Base-by-base conservation (phyloP, 2,329 filamentous ascomycete species). In the Aureobasidium vineae region DNA sequence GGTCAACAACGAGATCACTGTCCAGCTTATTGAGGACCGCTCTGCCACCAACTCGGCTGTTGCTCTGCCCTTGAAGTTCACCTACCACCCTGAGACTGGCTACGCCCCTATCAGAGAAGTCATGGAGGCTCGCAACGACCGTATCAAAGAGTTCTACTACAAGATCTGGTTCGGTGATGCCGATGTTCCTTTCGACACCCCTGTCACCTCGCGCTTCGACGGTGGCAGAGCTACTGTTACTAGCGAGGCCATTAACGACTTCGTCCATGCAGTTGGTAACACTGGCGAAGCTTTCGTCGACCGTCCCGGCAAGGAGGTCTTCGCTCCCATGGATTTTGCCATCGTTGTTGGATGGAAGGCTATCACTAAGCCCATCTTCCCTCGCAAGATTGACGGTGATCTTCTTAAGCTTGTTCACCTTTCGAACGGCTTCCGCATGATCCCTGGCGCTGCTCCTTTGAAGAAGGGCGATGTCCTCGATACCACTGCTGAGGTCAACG, bases 131-230 rank as follows among this genome's bases (percentile, higher is more conserved):
- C 92, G 95, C 75, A 99, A 99, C 76, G 94, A 99, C 76, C 90
- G 92, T 70, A 98, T 99, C 83, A 99, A 99, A 84, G 91, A 97
- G 79, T 99, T 99, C 78, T 99, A 99, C 84, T 99, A 96, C 88
- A 88, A 89, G 72, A 89, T 96, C 71, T 99, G 95, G 95, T 99
- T 99, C 73, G 95, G 92, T 49, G 85, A 93, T 68, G 93, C 97
- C 74, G 79, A 84, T 50, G 84, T 96, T 60, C 89, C 96, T 65
- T 90, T 97, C 65, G 89, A 97, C 73, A 89, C 90, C 19, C 84
- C 91, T 41, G 90, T 97, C 63, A 93, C 91, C 6, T 90, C 91
- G 75, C 88, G 88, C 71, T 99, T 99, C 75, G 91, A 95, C 71
- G 95, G 95, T 75, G 95, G 95, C 70, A 88, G 88, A 71, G 86